Percentiles rank a stretch among this genome's conserved stretches.
These are phyloP conservation scores for Trebouxia gelatinosa DNA, from an alignment of 163 green algal genomes.

Conservation along the genomic window DNA sequence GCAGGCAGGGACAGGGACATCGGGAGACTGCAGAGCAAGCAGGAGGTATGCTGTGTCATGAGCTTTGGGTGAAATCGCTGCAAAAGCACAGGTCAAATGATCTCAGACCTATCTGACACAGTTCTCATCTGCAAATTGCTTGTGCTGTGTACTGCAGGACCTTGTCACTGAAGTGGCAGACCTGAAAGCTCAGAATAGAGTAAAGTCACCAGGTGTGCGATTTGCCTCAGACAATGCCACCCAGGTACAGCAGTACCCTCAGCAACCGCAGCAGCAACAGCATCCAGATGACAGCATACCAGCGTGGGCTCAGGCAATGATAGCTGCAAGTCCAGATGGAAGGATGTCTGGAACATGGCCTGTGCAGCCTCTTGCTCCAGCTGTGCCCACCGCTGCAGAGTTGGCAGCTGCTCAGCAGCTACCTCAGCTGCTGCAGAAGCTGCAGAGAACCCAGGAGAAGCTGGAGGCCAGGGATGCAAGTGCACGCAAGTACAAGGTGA, in stretches of 20 bases:
- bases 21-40: conserved; percentile 27
- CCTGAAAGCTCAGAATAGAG: neutral
- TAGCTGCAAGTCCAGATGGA: too few species aligned
- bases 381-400: neutral
- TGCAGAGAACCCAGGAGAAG: conserved; percentile 44
- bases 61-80: neutral
- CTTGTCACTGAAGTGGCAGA: neutral
- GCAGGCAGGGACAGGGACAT: conserved; percentile 18
- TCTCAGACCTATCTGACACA: neutral
- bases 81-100: conserved; percentile 3
- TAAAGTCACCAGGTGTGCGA: neutral
- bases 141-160: neutral
- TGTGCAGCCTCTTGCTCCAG: too few species aligned
- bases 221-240: neutral
- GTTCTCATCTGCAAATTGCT: neutral
- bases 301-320: conserved; percentile 2
- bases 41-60: neutral
- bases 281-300: conserved; percentile 15
- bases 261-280: conserved; percentile 3
- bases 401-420: neutral
- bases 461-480: conserved; percentile 51
- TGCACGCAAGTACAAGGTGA: conserved; percentile 62
- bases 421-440: conserved; percentile 47
- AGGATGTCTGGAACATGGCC: too few species aligned
- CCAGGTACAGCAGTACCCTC: conserved; percentile 8